These are phyloP conservation scores for Xylariales sp. DNA, from an alignment of 2,329 filamentous ascomycete species.

Conservation along the genomic window DNA sequence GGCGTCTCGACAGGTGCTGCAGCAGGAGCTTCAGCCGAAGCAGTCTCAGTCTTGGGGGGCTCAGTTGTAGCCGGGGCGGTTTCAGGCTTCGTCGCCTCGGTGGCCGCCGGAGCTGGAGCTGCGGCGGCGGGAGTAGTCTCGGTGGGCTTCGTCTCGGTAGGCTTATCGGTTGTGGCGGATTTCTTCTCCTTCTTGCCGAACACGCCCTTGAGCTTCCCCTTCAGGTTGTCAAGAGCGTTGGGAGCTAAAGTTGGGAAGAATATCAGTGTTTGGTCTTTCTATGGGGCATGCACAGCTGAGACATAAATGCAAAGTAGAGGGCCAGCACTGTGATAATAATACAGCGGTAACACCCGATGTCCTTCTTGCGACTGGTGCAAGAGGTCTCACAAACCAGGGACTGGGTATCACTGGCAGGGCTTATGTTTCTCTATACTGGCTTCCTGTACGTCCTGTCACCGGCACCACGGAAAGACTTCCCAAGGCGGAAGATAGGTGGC, in stretches of 20 bases:
- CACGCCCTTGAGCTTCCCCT: conserved; percentile 49
- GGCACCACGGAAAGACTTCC: too few relatives aligned
- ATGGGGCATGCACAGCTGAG: too few relatives aligned
- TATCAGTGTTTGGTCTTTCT: too few relatives aligned
- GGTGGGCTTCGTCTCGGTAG: conserved; percentile 9
- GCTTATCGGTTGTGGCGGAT: conserved; percentile 22
- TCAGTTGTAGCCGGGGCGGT: conserved; percentile 14
- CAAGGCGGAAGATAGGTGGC: too few relatives aligned
- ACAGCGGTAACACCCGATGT: too few relatives aligned
- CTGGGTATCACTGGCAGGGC: too few relatives aligned
- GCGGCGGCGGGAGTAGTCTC: conserved; percentile 14
- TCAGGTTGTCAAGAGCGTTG: conserved; percentile 49
- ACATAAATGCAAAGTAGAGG: too few relatives aligned
- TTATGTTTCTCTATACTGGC: too few relatives aligned
- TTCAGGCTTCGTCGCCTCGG: conserved; percentile 13
- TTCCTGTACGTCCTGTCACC: too few relatives aligned
- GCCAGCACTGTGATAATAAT: too few relatives aligned
- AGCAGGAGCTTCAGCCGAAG: conserved; percentile 13
- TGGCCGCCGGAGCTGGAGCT: conserved; percentile 14
- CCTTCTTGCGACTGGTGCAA: too few relatives aligned
- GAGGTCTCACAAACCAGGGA: too few relatives aligned
- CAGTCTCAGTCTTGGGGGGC: conserved; percentile 5
- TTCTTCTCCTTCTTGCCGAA: conserved; percentile 42
- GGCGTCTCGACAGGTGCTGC: not conserved
- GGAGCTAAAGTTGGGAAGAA: conserved; percentile 12